Conservation (phyloP, 805 yeast genomes). For the Scheffersomyces spartinae region DNA sequence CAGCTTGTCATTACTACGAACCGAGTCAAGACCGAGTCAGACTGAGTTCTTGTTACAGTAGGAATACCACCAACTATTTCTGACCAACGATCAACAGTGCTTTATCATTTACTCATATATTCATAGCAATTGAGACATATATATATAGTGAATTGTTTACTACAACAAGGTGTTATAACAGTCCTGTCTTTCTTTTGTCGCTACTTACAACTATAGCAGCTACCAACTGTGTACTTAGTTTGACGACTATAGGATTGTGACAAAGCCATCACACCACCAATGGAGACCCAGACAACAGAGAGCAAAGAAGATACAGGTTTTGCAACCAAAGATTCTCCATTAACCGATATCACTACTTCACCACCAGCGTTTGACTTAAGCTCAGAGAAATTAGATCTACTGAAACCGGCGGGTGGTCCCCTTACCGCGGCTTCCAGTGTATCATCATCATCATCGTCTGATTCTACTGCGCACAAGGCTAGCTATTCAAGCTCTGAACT, state of each 20-base stretch:
- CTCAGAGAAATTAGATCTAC: too few species aligned
- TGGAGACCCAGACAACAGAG: too few species aligned
- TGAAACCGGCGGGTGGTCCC: too few species aligned
- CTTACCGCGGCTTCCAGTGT: too few species aligned
- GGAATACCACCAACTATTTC: too few species aligned
- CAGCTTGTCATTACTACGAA: too few species aligned
- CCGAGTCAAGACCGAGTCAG: too few species aligned
- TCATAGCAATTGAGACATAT: too few species aligned
- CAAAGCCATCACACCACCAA: slow-evolving; percentile 1
- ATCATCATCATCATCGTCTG: slow-evolving; percentile 1
- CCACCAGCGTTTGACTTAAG: slow-evolving; percentile 27
- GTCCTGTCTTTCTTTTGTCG: slow-evolving; percentile 12
- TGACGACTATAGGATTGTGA: slow-evolving; percentile 1
- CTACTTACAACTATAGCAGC: background rate
- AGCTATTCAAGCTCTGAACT: slow-evolving; percentile 30
- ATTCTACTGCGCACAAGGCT: slow-evolving; percentile 7
- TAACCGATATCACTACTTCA: slow-evolving; percentile 29
- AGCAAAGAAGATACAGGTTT: too few species aligned
- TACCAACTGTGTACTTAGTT: slow-evolving; percentile 1
- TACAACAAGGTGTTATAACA: slow-evolving; percentile 11
- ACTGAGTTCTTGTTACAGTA: too few species aligned
- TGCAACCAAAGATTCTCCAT: slow-evolving; percentile 25
- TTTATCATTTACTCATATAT: too few species aligned
- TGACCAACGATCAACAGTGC: too few species aligned
- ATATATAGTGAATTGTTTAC: slow-evolving; percentile 7